Percentiles rank a stretch among this genome's conserved stretches.
Evolutionary conservation across 352 stramenopile species (phyloP).

Genomic region (Chrysophaeum taylorii): DNA sequence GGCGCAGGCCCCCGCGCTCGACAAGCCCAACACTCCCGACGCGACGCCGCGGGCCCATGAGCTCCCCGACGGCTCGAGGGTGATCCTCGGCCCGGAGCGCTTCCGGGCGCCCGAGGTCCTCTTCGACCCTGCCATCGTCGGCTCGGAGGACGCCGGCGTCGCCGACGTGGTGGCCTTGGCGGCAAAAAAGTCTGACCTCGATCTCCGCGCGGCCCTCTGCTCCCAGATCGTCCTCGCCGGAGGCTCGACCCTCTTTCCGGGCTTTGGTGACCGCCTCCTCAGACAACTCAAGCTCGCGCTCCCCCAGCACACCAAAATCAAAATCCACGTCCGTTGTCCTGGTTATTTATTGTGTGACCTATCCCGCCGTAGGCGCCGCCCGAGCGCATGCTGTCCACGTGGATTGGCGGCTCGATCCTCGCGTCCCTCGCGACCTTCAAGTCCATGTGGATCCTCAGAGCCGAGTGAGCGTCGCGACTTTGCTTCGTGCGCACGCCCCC

Average conservation of each 20-base stretch:
- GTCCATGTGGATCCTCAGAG: conserved; percentile 72
- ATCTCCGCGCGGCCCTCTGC: conserved; percentile 69
- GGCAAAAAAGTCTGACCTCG: conserved; percentile 76
- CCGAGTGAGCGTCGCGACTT: no score
- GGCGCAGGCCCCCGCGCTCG: not conserved
- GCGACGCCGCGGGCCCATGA: conserved; percentile 46
- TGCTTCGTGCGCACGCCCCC: no score
- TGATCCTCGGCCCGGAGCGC: conserved; percentile 64
- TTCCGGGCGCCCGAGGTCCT: conserved; percentile 76
- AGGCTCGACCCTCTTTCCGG: conserved; percentile 83
- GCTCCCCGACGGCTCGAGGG: conserved; percentile 58
- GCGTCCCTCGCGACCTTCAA: conserved; percentile 96
- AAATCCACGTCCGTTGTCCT: conserved; percentile 50
- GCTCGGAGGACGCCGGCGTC: conserved; percentile 50
- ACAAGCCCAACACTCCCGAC: no score
- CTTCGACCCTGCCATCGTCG: conserved; percentile 53
- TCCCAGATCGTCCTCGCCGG: conserved; percentile 73
- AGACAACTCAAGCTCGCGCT: conserved; percentile 79
- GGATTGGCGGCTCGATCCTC: conserved; percentile 94
- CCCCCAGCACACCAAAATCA: conserved; percentile 74
- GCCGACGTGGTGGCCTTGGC: conserved; percentile 66
- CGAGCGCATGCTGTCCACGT: conserved; percentile 85
- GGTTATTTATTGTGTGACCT: conserved; percentile 53
- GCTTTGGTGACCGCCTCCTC: conserved; percentile 86
- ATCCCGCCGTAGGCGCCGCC: conserved; percentile 90